A percentile compares a stretch with the other conserved stretches of the same genome.
These are phyloP conservation scores for Apiosordaria backusii DNA, from an alignment of 495 filamentous ascomycete species.

Conservation along the genomic window DNA sequence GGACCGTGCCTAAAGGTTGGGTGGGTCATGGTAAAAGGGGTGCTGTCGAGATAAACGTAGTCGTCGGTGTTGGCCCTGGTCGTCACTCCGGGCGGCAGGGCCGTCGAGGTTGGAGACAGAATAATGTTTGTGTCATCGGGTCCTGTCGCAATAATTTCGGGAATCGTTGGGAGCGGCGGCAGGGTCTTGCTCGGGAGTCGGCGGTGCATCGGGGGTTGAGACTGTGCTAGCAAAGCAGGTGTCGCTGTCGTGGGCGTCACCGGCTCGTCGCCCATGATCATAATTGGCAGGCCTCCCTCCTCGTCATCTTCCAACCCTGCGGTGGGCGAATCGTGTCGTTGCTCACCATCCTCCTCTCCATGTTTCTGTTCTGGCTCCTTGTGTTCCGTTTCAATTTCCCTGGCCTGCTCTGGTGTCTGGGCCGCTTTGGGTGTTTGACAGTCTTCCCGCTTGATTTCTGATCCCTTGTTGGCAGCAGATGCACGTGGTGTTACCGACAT, in stretches of 20 bases:
- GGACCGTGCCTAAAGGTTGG: slow-evolving; percentile 47
- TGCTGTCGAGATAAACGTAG: slow-evolving; percentile 41
- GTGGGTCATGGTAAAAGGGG: slow-evolving; percentile 39
- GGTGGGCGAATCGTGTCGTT: slow-evolving; percentile 20
- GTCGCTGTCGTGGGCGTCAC: slow-evolving; percentile 9
- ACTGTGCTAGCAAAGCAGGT: slow-evolving; percentile 20
- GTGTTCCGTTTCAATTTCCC: neutral
- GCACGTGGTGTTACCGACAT: slow-evolving; percentile 15
- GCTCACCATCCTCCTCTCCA: slow-evolving; percentile 2
- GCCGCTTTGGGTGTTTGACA: slow-evolving; percentile 18
- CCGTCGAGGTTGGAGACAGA: slow-evolving; percentile 18
- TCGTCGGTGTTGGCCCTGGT: slow-evolving; percentile 28
- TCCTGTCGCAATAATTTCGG: slow-evolving; percentile 34
- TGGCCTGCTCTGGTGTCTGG: neutral
- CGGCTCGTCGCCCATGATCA: slow-evolving; percentile 18
- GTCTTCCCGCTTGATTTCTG: slow-evolving; percentile 11
- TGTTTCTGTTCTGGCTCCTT: slow-evolving; percentile 9
- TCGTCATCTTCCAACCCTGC: slow-evolving; percentile 11
- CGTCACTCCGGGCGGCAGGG: slow-evolving; percentile 15
- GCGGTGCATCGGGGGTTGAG: slow-evolving; percentile 16
- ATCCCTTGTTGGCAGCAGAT: slow-evolving; percentile 12
- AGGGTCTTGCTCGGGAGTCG: slow-evolving; percentile 24
- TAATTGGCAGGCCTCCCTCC: slow-evolving; percentile 21
- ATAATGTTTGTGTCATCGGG: slow-evolving; percentile 15
- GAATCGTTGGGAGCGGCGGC: slow-evolving; percentile 43